Evolutionary conservation across 139 green algal species (phyloP).

Genomic region (Spirogloea muscicola): DNA sequence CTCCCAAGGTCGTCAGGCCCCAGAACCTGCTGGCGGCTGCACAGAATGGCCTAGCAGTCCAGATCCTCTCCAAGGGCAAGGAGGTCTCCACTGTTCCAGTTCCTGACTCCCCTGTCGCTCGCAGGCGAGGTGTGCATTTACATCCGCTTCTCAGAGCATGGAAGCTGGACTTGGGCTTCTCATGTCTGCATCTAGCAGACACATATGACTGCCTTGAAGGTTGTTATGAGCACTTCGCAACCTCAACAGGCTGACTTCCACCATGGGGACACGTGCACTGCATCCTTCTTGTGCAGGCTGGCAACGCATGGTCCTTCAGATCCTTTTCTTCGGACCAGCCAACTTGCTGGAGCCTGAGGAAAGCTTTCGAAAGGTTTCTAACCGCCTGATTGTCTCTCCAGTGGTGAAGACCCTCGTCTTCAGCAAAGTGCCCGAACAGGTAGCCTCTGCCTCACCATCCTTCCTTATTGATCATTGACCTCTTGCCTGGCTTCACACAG

Average conservation of each 20-base stretch:
- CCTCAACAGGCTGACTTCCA: too few species aligned
- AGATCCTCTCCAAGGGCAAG: slow-evolving; percentile 16
- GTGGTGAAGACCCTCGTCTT: slow-evolving; percentile 89
- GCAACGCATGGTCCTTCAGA: slow-evolving; percentile 83
- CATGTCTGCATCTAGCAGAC: too few species aligned
- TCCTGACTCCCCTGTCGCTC: slow-evolving; percentile 2
- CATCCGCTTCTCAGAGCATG: too few species aligned
- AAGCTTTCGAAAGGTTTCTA: slow-evolving; percentile 66
- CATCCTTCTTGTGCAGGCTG: slow-evolving; percentile 61
- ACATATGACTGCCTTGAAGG: too few species aligned
- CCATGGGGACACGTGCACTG: too few species aligned
- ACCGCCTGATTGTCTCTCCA: slow-evolving; percentile 76
- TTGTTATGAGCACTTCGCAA: too few species aligned
- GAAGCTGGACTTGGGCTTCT: too few species aligned
- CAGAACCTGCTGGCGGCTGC: slow-evolving; percentile 18
- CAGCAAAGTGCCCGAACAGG: slow-evolving; percentile 61
- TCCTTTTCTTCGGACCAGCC: slow-evolving; percentile 80
- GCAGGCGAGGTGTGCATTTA: neutral
- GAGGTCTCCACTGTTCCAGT: slow-evolving; percentile 24
- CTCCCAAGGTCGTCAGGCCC: slow-evolving; percentile 30
- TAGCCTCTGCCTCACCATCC: neutral
- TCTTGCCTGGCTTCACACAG: too few species aligned
- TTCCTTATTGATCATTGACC: too few species aligned
- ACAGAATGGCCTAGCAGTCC: slow-evolving; percentile 25
- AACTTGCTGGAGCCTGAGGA: slow-evolving; percentile 69